Percentiles rank a stretch among this genome's conserved stretches.
Conservation (phyloP, 495 filamentous ascomycete species). For the Penicillium malachiteum region DNA sequence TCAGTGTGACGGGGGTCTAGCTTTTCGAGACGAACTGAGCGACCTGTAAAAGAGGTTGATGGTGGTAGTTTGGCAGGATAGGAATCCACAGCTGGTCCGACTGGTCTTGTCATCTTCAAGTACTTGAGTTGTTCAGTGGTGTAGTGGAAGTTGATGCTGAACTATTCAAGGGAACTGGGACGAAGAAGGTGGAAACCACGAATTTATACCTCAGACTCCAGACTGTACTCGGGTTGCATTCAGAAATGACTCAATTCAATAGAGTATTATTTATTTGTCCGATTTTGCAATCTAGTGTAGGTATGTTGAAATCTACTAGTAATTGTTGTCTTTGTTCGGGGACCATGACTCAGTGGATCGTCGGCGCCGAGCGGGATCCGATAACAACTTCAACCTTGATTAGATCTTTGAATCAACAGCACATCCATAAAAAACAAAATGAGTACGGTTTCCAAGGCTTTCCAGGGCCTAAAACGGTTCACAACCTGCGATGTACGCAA, state of each 20-base stretch:
- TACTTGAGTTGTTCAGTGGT: neutral
- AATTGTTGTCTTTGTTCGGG: too few relatives aligned
- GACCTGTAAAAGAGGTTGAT: slow-evolving; percentile 1
- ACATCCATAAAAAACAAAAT: neutral
- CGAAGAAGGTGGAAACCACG: too few relatives aligned
- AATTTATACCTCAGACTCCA: too few relatives aligned
- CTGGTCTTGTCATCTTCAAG: neutral
- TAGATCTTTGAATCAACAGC: too few relatives aligned
- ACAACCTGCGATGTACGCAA: slow-evolving; percentile 21
- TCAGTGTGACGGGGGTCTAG: slow-evolving; percentile 7
- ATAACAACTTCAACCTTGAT: neutral
- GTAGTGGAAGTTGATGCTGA: too few relatives aligned
- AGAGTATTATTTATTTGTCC: too few relatives aligned
- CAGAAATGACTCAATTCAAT: too few relatives aligned
- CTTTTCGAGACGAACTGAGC: slow-evolving; percentile 9
- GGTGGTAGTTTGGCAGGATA: slow-evolving; percentile 8
- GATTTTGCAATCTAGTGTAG: too few relatives aligned
- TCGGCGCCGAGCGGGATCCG: neutral
- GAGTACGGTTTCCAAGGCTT: neutral
- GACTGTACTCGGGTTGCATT: too few relatives aligned
- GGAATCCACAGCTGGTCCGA: slow-evolving; percentile 7
- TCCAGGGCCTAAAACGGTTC: slow-evolving; percentile 6
- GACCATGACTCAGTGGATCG: too few relatives aligned
- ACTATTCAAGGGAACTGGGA: too few relatives aligned
- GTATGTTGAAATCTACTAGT: too few relatives aligned